Evolutionary conservation across 768 basidiomycete species (phyloP).

Genomic region (Podaxis rugospora): DNA sequence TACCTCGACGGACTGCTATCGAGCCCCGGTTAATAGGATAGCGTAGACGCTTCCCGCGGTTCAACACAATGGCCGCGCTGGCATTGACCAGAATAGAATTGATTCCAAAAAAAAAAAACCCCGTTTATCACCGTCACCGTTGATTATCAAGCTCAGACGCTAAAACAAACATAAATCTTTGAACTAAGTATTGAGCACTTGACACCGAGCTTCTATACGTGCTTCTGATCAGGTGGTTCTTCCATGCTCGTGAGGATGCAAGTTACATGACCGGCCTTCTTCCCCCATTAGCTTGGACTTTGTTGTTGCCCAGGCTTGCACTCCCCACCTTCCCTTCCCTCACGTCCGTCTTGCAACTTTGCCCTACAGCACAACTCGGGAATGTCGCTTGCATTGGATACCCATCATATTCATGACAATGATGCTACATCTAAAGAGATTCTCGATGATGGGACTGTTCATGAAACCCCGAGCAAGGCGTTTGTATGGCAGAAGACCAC

Average conservation of each 20-base stretch:
- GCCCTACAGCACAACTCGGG: neutral
- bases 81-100: no score
- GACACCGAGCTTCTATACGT: neutral
- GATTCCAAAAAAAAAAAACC: no score
- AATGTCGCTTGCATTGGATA: neutral
- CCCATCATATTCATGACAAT: neutral
- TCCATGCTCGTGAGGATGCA: neutral
- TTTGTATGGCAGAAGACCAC: constrained; percentile 14
- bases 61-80: no score
- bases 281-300: neutral
- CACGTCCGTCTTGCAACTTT: neutral
- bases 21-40: no score
- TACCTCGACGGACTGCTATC: no score
- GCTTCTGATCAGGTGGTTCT: neutral
- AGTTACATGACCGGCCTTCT: neutral
- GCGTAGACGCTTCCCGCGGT: no score
- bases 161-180: neutral
- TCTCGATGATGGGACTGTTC: neutral
- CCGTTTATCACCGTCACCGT: neutral
- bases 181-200: neutral
- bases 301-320: neutral
- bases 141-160: neutral
- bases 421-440: neutral
- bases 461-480: neutral
- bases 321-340: neutral